A percentile compares a stretch with the other conserved stretches of the same genome.
Evolutionary conservation across 371 early-diverging fungal genomes (phyloP).

Genomic region (Hamiltosporidium tvaerminnensis): DNA sequence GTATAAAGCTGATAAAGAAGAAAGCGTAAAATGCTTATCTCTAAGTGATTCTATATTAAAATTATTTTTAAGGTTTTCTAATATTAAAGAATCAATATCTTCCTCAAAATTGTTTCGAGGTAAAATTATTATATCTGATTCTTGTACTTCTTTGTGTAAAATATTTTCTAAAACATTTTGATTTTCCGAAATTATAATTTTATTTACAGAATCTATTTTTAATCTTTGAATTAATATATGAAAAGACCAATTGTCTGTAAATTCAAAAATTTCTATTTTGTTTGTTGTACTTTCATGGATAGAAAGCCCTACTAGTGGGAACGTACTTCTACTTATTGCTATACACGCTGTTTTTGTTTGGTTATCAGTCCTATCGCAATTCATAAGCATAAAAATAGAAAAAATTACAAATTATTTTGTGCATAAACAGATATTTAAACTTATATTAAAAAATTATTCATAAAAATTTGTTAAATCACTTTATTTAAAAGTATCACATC

Average conservation of each 20-base stretch:
- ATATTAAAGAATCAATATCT: neutral
- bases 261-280: neutral
- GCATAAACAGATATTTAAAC: too few species aligned
- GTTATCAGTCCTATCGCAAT: too few species aligned
- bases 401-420: too few species aligned
- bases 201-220: too few species aligned
- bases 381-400: too few species aligned
- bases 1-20: neutral
- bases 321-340: neutral
- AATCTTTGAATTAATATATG: neutral
- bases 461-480: too few species aligned
- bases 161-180: neutral
- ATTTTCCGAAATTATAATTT: too few species aligned
- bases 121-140: neutral
- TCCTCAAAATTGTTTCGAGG: neutral
- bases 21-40: neutral
- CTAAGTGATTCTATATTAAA: neutral
- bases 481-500: too few species aligned
- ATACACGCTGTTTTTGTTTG: too few species aligned
- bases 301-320: neutral
- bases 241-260: neutral
- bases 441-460: too few species aligned
- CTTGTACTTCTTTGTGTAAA: neutral
- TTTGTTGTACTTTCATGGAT: neutral
- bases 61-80: neutral